A percentile compares a stretch with the other conserved stretches of the same genome.
These are phyloP conservation scores for Aegilops longissima DNA, from an alignment of 176 grass and related monocot genomes.

Conservation along the genomic window DNA sequence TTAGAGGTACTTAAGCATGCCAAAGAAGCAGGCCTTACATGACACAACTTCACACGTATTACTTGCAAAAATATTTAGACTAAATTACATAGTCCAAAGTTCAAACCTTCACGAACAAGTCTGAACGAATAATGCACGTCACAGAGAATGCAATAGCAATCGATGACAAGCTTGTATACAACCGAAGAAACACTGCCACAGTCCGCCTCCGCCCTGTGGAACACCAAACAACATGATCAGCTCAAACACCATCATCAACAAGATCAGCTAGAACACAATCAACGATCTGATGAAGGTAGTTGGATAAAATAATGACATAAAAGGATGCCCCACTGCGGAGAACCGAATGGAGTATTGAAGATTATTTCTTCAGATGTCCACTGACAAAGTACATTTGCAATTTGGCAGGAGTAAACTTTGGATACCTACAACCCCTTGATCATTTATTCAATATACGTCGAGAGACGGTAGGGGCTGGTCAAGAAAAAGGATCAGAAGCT, in stretches of 20 bases:
- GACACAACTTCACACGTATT: background rate
- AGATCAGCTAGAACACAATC: constrained; percentile 3
- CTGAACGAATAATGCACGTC: constrained; percentile 54
- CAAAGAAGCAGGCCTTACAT: background rate
- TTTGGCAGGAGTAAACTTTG: background rate
- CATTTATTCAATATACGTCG: background rate
- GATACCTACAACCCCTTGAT: background rate
- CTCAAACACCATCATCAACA: constrained; percentile 7
- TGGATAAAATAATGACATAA: background rate
- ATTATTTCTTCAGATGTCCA: constrained; percentile 15
- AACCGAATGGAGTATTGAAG: background rate
- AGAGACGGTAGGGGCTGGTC: background rate
- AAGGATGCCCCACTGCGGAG: background rate
- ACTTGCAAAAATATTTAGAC: background rate
- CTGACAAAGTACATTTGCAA: background rate
- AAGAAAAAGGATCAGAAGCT: background rate
- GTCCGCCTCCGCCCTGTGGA: constrained; percentile 66
- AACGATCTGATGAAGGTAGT: background rate
- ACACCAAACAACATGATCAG: constrained; percentile 27
- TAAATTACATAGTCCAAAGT: constrained; percentile 21
- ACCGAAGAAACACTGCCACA: constrained; percentile 43
- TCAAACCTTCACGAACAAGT: constrained; percentile 70
- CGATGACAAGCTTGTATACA: constrained; percentile 79
- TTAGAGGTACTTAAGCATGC: background rate
- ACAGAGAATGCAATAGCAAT: constrained; percentile 68